Percentiles rank a stretch among this genome's conserved stretches.
Evolutionary conservation across 2,329 filamentous ascomycete genomes (phyloP).

Genomic region (Tolypocladium nubicola): DNA sequence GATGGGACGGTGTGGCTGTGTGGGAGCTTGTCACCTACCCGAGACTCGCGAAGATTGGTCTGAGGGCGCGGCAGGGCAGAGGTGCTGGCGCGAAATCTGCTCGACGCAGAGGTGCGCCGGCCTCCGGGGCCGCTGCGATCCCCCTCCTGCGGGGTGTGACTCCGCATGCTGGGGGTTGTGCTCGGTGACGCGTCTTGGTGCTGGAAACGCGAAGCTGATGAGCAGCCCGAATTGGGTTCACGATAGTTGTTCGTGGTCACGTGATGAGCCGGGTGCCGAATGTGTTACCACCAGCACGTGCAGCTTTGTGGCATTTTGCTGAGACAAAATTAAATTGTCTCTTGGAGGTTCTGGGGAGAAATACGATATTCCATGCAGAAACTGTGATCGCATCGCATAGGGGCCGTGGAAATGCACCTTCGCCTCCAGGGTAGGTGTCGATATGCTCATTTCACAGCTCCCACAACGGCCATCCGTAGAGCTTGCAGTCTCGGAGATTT

Average conservation of each 20-base stretch:
- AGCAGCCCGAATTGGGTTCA: background rate
- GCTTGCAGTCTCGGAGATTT: background rate
- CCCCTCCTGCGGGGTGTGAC: constrained; percentile 20
- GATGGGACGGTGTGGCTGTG: background rate
- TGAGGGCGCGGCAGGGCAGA: constrained; percentile 26
- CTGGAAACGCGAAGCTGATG: background rate
- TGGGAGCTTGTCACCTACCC: constrained; percentile 22
- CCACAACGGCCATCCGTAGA: background rate
- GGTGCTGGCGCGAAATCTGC: constrained; percentile 23
- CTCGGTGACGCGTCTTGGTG: constrained; percentile 1
- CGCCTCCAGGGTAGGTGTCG: background rate
- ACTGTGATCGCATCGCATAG: background rate
- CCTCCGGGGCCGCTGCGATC: constrained; percentile 15
- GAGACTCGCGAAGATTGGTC: constrained; percentile 23
- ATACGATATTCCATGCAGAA: background rate
- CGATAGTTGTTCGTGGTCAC: background rate
- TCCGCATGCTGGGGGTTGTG: constrained; percentile 18
- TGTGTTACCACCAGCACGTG: background rate
- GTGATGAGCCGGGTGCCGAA: background rate
- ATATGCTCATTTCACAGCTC: background rate
- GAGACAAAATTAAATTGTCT: too few relatives aligned
- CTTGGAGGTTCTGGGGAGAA: background rate
- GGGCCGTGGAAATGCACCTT: background rate
- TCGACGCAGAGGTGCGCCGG: constrained; percentile 17
- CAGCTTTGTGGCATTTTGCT: too few relatives aligned